Base-by-base conservation (phyloP, 306 rosid species). In the Cucurbita moschata region DNA sequence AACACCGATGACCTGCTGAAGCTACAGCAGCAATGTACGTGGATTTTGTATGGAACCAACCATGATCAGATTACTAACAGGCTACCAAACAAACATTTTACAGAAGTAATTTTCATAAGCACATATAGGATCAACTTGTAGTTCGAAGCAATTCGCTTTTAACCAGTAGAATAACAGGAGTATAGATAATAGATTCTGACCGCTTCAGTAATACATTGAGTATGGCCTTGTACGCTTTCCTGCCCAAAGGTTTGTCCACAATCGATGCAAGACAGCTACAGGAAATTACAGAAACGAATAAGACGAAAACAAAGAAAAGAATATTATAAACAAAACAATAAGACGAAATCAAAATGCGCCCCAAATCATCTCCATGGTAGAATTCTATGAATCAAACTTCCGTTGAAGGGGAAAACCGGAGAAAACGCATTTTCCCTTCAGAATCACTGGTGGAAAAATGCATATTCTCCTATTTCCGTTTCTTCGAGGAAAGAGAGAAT, bases 241-340 rank as follows among this genome's bases (percentile, higher is more conserved):
- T 82, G 87, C 46, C 92, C 90, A 62, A 94, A 94, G 12, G 76
- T 87, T 81, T 86, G 79, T 18, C 97, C 97, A 59, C 96, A 94
- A 53, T 94, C 97, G 77, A 94, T 94, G 81, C 99, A 94, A 6
- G 99, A 94, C 23, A 94, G 75, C 99, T 91, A 87, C 82, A 40
- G 47, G 16, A 57, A 54, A 49, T 18, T 6, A 43, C 1, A n/a
- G 55, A 19, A 8, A 57, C 3, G 13, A 59, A 68, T 44, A 18
- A 16, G 49, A 8, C 14, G 46, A 16, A 21, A 21, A 9, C 35
- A 10, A 13, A 21, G 51, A n/a, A 56, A 26, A 4, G 10, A 30
- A 43, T 6, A 5, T 5, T 10, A 12, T 4, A 49, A 49, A 49
- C 53, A 12, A 12, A 0, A 44, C 53, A 12, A 4, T 26, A 11